These are phyloP conservation scores for Psilocybe cyanescens DNA, from an alignment of 768 basidiomycete species.

Conservation along the genomic window DNA sequence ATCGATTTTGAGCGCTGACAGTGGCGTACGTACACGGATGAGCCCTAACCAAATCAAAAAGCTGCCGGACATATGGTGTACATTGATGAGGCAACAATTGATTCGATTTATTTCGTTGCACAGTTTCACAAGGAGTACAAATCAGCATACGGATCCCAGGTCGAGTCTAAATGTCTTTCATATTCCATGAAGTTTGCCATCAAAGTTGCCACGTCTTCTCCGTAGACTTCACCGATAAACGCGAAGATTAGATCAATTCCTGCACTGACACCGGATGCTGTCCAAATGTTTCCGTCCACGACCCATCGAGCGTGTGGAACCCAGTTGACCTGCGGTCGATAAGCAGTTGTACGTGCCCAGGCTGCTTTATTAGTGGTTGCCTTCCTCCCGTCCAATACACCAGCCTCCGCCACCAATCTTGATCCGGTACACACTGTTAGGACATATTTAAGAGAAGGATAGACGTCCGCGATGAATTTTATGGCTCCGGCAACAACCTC, in stretches of 20 bases:
- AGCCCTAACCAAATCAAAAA: no score
- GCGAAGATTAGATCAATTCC: slow-evolving; percentile 44
- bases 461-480: slow-evolving; percentile 35
- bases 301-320: slow-evolving; percentile 51
- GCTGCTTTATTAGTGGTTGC: slow-evolving; percentile 49
- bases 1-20: neutral
- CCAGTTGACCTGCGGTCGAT: slow-evolving; percentile 42
- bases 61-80: no score
- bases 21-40: neutral
- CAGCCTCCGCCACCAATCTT: slow-evolving; percentile 39
- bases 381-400: slow-evolving; percentile 42
- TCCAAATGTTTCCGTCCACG: slow-evolving; percentile 51
- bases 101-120: neutral
- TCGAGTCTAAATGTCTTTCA: slow-evolving; percentile 38
- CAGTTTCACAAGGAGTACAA: slow-evolving; percentile 26
- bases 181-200: slow-evolving; percentile 42
- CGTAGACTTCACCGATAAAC: slow-evolving; percentile 40
- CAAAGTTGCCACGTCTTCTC: slow-evolving; percentile 31
- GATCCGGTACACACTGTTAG: slow-evolving; percentile 50
- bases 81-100: no score
- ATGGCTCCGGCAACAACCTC: slow-evolving; percentile 27
- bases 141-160: slow-evolving; percentile 43
- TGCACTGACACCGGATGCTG: slow-evolving; percentile 49
- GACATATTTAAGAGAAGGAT: slow-evolving; percentile 40
- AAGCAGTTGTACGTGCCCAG: slow-evolving; percentile 28